Base-by-base conservation (phyloP, 2,329 filamentous ascomycete species). In the Trichoderma atroviride region DNA sequence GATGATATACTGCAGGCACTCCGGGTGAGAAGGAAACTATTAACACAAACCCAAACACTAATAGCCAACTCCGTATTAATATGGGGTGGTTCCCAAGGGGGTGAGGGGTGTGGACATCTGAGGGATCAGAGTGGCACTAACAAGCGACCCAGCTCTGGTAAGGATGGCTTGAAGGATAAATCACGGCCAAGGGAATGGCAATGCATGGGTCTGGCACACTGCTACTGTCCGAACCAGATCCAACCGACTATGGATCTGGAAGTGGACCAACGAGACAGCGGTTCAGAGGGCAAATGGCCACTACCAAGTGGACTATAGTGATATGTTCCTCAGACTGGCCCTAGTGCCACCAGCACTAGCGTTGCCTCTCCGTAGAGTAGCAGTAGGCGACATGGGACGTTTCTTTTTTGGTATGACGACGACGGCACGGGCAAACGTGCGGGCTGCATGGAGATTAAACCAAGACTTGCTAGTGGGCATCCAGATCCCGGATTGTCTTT, bases 151-250 rank as follows among this genome's bases (percentile, higher is more conserved):
- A 70, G 74, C 75, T 69, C 4, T 43, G 19, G 40, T n/a, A 75
- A 76, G 72, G 71, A 76, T 74, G 77, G 78, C 73, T 75, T 75
- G 73, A 76, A 78, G 77, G 76, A 78, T 77, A 78, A 79, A 79
- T 78, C 77, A 76, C 78, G 76, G 43, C 59, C 53, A 55, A 55
- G 35, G 64, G 57, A 70, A 69, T 63, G 58, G 60, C 58, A 70
- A 52, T 50, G 73, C 74, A 43, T 69, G 64, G 62, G 24, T 70
- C 71, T 70, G 52, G 62, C 47, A 69, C 69, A 62, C 76, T 76
- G 75, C 70, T 74, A 35, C 58, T 35, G 74, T 72, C 71, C 73
- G 73, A 74, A 74, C 77, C 75, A 78, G 77, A 78, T 77, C 78
- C 71, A 77, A 76, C 77, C 75, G 73, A 70, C 75, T 77, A 79